phyloP scores from a whole-genome alignment of 352 stramenopile genomes.

The Globisporangium perplexum region DNA sequence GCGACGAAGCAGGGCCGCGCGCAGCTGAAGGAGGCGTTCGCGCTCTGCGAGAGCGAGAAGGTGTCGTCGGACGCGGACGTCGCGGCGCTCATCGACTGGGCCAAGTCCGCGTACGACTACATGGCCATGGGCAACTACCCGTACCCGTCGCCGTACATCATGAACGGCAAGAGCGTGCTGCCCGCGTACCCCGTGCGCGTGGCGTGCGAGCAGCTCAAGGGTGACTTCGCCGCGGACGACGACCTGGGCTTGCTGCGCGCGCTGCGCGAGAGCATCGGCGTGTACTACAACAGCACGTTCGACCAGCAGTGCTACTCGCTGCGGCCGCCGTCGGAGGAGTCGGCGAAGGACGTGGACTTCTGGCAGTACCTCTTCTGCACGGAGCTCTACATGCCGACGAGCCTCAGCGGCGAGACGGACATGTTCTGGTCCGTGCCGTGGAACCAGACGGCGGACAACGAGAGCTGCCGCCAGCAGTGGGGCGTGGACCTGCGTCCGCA shows the following conservation, averaged over 20 bases:
- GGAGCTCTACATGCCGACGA: slow-evolving; percentile 69
- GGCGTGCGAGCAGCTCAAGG: slow-evolving; percentile 68
- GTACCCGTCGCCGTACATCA: slow-evolving; percentile 94
- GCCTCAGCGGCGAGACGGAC: slow-evolving; percentile 60
- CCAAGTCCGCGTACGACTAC: slow-evolving; percentile 83
- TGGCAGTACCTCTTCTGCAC: slow-evolving; percentile 80
- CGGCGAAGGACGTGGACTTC: slow-evolving; percentile 50
- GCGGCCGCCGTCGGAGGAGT: slow-evolving; percentile 43
- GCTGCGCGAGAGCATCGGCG: slow-evolving; percentile 51
- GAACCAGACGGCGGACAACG: slow-evolving; percentile 60
- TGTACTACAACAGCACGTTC: slow-evolving; percentile 76
- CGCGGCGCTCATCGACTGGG: slow-evolving; percentile 49
- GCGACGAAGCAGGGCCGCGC: slow-evolving; percentile 37
- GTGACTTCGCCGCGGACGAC: slow-evolving; percentile 30
- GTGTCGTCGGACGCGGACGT: slow-evolving; percentile 43
- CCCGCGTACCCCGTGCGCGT: slow-evolving; percentile 88
- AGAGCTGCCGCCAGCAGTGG: slow-evolving; percentile 57
- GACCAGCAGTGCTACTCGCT: slow-evolving; percentile 52
- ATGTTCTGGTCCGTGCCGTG: slow-evolving; percentile 83
- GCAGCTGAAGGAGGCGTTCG: slow-evolving; percentile 32
- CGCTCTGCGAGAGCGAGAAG: slow-evolving; percentile 44
- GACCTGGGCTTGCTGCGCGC: slow-evolving; percentile 34
- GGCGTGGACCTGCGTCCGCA: slow-evolving; percentile 52
- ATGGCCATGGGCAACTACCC: slow-evolving; percentile 96
- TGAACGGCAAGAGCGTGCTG: slow-evolving; percentile 79